A percentile compares a stretch with the other conserved stretches of the same genome.
Conservation (phyloP, 805 yeast species). For the Kodamaea kaohsiungensis region DNA sequence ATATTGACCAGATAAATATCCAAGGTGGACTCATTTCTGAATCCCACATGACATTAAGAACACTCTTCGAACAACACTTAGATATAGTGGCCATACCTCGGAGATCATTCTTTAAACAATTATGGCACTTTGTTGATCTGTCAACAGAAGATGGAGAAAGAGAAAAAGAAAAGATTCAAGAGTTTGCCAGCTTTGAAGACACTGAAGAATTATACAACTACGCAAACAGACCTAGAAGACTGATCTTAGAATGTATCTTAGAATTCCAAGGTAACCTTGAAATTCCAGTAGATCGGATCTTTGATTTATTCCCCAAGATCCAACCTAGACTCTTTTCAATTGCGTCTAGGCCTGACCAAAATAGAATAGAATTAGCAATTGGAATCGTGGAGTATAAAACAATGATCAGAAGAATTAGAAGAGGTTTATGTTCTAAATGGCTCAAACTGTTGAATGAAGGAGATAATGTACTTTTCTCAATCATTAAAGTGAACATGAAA, state of each 20-base stretch:
- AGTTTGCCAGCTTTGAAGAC: constrained; percentile 70
- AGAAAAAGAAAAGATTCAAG: constrained; percentile 73
- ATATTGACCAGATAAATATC: constrained; percentile 16
- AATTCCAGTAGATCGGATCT: constrained; percentile 72
- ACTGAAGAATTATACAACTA: constrained; percentile 84
- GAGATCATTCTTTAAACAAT: constrained; percentile 71
- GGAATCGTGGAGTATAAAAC: constrained; percentile 90
- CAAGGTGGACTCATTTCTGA: constrained; percentile 1
- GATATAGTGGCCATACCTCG: constrained; percentile 85
- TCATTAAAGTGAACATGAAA: constrained; percentile 48
- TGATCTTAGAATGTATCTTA: constrained; percentile 75
- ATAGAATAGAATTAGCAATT: constrained; percentile 62
- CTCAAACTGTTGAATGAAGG: constrained; percentile 50
- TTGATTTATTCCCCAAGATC: constrained; percentile 77
- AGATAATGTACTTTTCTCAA: constrained; percentile 52
- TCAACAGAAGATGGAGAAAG: constrained; percentile 60
- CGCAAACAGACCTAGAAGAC: constrained; percentile 90
- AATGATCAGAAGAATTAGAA: constrained; percentile 68
- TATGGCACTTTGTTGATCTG: constrained; percentile 63
- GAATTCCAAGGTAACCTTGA: constrained; percentile 74
- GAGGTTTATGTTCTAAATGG: constrained; percentile 84
- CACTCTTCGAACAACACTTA: constrained; percentile 73
- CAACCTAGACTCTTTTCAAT: constrained; percentile 85
- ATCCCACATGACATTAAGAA: constrained; percentile 59
- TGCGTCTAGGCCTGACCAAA: constrained; percentile 56